Evolutionary conservation across 306 rosid genomes (phyloP).

Genomic region (Pyrus betulifolia): DNA sequence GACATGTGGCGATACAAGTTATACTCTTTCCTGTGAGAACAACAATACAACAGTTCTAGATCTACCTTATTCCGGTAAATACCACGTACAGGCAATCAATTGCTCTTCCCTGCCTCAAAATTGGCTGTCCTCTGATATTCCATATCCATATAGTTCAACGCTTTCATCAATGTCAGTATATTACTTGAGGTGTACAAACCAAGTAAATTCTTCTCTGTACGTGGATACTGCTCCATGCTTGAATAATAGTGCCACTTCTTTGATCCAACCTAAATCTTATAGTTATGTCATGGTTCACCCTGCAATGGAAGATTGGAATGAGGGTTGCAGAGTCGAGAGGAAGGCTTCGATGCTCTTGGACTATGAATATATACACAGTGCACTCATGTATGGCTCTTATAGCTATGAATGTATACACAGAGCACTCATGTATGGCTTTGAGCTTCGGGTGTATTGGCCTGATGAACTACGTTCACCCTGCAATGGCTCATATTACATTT

Average conservation of each 20-base stretch:
- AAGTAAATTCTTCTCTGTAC: background rate
- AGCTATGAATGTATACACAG: background rate
- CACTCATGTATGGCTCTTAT: background rate
- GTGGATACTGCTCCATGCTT: background rate
- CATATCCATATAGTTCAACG: fast-evolving
- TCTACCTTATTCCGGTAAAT: background rate
- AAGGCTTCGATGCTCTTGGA: no score
- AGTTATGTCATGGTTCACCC: background rate
- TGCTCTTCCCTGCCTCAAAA: background rate
- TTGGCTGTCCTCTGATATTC: fast-evolving
- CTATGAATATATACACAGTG: no score
- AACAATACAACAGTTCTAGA: background rate
- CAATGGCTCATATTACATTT: background rate
- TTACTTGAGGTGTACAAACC: background rate
- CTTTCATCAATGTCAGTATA: no score
- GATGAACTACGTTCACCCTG: no score
- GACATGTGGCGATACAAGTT: background rate
- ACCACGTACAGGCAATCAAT: background rate
- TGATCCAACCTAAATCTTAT: background rate
- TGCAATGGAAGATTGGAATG: no score
- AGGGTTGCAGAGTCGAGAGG: no score
- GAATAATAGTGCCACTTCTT: background rate
- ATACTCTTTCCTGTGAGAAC: background rate
- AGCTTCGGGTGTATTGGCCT: background rate
- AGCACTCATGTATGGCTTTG: conserved; percentile 1